Evolutionary conservation across 768 basidiomycete species (phyloP).

Genomic region (Hypsizygus marmoreus): DNA sequence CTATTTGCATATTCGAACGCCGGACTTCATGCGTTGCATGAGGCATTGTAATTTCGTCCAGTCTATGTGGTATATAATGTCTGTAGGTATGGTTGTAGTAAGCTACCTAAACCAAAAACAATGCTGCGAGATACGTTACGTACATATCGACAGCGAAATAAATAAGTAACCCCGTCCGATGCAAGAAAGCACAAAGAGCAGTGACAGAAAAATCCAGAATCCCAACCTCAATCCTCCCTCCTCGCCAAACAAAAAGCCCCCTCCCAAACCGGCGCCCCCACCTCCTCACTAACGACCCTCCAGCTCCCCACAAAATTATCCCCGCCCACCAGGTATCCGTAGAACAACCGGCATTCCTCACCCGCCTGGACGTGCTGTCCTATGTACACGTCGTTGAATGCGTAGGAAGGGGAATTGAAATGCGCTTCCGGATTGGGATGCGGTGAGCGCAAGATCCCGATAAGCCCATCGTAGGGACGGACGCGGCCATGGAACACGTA

Average conservation of each 20-base stretch:
- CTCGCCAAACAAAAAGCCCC: constrained; percentile 63
- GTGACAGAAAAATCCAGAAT: too few species aligned
- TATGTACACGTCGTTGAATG: neutral
- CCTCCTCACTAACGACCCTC: constrained; percentile 52
- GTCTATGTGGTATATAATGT: too few species aligned
- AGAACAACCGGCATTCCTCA: constrained; percentile 53
- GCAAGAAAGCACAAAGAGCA: too few species aligned
- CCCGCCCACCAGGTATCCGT: constrained; percentile 68
- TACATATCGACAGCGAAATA: too few species aligned
- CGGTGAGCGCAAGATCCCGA: constrained; percentile 2
- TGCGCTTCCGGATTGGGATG: too few species aligned
- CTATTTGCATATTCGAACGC: too few species aligned
- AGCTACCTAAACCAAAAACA: too few species aligned
- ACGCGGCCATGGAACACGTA: constrained; percentile 8
- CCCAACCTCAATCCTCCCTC: constrained; percentile 36
- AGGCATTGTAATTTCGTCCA: too few species aligned
- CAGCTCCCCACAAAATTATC: constrained; percentile 73
- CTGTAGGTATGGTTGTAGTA: too few species aligned
- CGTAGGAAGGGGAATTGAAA: constrained; percentile 17
- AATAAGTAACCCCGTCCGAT: too few species aligned
- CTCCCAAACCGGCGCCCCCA: constrained; percentile 56
- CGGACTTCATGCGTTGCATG: too few species aligned
- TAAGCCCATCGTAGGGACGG: constrained; percentile 11
- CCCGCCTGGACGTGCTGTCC: constrained; percentile 16
- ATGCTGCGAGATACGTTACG: too few species aligned